These are phyloP conservation scores for Clonostachys rosea DNA, from an alignment of 2,329 filamentous ascomycete species.

Conservation along the genomic window DNA sequence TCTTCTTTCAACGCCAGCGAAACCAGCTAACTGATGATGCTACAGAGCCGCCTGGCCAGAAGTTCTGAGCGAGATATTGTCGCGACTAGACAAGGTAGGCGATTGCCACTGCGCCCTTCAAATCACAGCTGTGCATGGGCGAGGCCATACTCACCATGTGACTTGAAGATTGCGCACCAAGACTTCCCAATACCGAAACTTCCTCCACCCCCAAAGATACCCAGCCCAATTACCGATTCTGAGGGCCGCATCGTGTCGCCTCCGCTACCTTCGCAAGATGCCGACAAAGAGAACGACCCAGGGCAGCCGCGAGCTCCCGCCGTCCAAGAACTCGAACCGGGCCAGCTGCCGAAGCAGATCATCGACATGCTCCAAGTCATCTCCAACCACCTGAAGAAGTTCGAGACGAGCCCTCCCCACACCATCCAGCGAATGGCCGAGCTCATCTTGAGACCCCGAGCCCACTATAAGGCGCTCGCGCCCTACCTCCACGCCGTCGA, in stretches of 20 bases:
- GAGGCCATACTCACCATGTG: neutral
- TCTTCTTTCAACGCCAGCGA: conserved; percentile 5
- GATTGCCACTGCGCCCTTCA: neutral
- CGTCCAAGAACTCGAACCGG: conserved; percentile 17
- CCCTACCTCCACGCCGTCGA: conserved; percentile 89
- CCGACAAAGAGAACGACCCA: conserved; percentile 66
- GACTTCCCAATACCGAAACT: conserved; percentile 70
- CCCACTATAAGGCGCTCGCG: conserved; percentile 76
- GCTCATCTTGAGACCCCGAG: conserved; percentile 70
- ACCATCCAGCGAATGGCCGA: conserved; percentile 91
- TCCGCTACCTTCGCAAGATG: conserved; percentile 36
- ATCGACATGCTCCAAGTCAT: conserved; percentile 58
- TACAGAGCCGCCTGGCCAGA: conserved; percentile 64
- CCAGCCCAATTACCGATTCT: conserved; percentile 26
- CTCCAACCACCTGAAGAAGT: conserved; percentile 58
- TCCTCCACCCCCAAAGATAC: conserved; percentile 35
- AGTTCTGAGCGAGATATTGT: conserved; percentile 60
- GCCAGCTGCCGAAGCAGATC: conserved; percentile 59
- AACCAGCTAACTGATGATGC: neutral
- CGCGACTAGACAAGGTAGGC: conserved; percentile 60
- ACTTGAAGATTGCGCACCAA: conserved; percentile 63
- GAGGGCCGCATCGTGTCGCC: conserved; percentile 34
- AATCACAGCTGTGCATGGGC: neutral
- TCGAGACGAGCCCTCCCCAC: conserved; percentile 75
- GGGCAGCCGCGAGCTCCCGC: conserved; percentile 5